Evolutionary conservation across 257 asterid genomes (phyloP).

Genomic region (Solanum acaule): DNA sequence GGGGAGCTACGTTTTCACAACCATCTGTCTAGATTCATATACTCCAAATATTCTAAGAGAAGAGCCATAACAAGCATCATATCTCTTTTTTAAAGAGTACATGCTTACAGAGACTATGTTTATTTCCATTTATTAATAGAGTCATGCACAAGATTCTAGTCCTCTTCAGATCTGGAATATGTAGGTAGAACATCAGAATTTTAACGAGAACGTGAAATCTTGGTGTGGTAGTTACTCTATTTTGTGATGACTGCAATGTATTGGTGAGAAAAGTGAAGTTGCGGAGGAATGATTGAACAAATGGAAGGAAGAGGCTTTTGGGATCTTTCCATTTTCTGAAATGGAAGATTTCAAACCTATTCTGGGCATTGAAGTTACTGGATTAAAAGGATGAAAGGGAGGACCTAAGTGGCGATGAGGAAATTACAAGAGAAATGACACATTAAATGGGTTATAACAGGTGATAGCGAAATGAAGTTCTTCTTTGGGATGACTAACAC

Average conservation of each 20-base stretch:
- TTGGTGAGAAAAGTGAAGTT: neutral
- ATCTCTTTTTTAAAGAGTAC: neutral
- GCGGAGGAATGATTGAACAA: neutral
- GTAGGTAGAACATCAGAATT: neutral
- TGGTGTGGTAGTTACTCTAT: neutral
- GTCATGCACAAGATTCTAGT: neutral
- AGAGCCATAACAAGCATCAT: neutral
- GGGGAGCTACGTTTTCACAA: neutral
- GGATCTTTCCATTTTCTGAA: neutral
- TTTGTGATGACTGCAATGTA: neutral
- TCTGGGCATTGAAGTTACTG: neutral
- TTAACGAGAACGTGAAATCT: neutral
- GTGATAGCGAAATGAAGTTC: neutral
- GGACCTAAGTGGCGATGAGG: neutral
- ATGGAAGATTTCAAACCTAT: neutral
- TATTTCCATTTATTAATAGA: neutral
- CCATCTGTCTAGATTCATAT: neutral
- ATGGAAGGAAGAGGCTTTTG: neutral
- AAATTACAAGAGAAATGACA: neutral
- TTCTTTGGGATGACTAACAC: neutral
- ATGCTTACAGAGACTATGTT: neutral
- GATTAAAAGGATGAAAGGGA: neutral
- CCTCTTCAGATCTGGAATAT: neutral
- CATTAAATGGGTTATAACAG: neutral
- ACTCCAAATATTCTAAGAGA: neutral